Conservation (phyloP, 1,284 basidiomycete species). For the Ustilago bromivora region DNA sequence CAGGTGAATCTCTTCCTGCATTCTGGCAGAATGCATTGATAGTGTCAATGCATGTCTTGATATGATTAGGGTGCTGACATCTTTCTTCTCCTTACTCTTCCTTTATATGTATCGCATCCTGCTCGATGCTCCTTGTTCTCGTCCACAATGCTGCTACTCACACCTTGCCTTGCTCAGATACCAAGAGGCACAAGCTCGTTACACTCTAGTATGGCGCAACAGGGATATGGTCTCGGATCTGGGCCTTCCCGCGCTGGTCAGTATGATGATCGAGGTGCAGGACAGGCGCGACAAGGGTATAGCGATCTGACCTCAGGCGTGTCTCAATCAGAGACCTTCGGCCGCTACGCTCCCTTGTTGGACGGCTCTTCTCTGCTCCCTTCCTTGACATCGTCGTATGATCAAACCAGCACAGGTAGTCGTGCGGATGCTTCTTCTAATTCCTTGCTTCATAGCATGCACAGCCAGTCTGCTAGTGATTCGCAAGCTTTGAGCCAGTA, state of each 20-base stretch:
- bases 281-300: conserved; percentile 13
- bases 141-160: background rate
- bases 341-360: conserved; percentile 12
- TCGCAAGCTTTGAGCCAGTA: conserved; percentile 2
- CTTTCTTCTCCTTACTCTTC: background rate
- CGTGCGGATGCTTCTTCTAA: conserved; percentile 8
- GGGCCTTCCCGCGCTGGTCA: conserved; percentile 27
- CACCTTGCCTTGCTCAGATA: background rate
- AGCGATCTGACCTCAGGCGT: conserved; percentile 1
- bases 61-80: conserved; percentile 6
- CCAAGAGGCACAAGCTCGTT: conserved; percentile 1
- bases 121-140: background rate
- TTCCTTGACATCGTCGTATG: conserved; percentile 26
- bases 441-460: conserved; percentile 16
- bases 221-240: conserved; percentile 15
- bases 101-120: background rate
- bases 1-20: background rate
- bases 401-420: conserved; percentile 8
- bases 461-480: conserved; percentile 6
- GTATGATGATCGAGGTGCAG: conserved; percentile 21
- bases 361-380: conserved; percentile 21
- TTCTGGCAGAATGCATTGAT: background rate
- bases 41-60: background rate
- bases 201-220: conserved; percentile 29
- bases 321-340: conserved; percentile 15